Percentiles rank a stretch among this genome's conserved stretches.
Evolutionary conservation across 352 stramenopile genomes (phyloP).

Genomic region (Globisporangium canariense): DNA sequence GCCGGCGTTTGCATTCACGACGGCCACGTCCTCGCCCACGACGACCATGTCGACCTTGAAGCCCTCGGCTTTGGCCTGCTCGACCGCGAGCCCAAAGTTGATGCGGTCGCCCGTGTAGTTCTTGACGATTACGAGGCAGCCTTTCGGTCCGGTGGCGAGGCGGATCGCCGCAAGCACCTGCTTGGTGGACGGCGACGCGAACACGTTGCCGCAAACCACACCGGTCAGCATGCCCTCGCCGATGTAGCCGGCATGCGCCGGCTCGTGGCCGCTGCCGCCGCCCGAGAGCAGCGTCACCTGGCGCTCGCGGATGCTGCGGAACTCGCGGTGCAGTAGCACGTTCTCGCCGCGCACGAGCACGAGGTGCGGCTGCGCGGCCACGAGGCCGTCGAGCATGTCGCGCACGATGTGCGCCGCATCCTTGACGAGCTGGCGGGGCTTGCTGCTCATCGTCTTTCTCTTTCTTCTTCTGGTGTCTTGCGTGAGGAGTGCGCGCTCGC

Average conservation of each 20-base stretch:
- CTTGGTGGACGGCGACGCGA: slow-evolving; percentile 92
- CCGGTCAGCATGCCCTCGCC: slow-evolving; percentile 95
- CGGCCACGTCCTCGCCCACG: slow-evolving; percentile 92
- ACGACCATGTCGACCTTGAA: slow-evolving; percentile 93
- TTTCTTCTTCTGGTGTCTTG: no score
- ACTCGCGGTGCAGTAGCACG: slow-evolving; percentile 76
- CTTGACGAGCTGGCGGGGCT: slow-evolving; percentile 42
- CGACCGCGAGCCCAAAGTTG: slow-evolving; percentile 98
- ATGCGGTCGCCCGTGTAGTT: slow-evolving; percentile 99
- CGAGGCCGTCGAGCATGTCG: slow-evolving; percentile 79
- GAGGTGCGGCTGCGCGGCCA: slow-evolving; percentile 59
- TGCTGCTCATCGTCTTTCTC: not conserved
- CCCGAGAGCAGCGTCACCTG: slow-evolving; percentile 81
- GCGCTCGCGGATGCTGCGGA: slow-evolving; percentile 46
- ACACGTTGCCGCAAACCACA: slow-evolving; percentile 95
- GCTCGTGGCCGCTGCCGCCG: slow-evolving; percentile 91
- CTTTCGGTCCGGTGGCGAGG: slow-evolving; percentile 66
- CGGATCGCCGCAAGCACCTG: slow-evolving; percentile 96
- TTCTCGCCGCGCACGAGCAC: slow-evolving; percentile 56
- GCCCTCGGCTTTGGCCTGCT: slow-evolving; percentile 93
- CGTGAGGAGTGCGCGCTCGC: no score
- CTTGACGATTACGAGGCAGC: slow-evolving; percentile 97
- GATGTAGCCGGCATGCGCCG: slow-evolving; percentile 95
- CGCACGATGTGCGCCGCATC: slow-evolving; percentile 52
- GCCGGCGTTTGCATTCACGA: slow-evolving; percentile 94